These are phyloP conservation scores for Seiridium unicorne DNA, from an alignment of 2,329 filamentous ascomycete species.

Conservation along the genomic window DNA sequence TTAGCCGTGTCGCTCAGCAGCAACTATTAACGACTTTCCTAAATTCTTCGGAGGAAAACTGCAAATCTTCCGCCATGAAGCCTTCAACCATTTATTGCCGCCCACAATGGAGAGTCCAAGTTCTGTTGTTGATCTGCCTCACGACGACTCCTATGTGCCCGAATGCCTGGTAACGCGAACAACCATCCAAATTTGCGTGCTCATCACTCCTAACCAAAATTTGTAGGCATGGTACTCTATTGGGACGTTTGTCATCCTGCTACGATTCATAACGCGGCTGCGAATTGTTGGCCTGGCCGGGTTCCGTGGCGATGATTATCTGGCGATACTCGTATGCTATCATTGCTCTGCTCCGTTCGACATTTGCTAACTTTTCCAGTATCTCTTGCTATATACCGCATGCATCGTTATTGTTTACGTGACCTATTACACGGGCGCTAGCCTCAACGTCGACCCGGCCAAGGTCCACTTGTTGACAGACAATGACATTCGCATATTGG, in stretches of 20 bases:
- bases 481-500: constrained; percentile 16
- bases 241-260: constrained; percentile 14
- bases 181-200: background rate
- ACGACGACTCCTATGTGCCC: constrained; percentile 14
- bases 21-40: no score
- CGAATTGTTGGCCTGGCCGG: constrained; percentile 16
- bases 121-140: background rate
- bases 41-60: no score
- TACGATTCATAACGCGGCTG: constrained; percentile 14
- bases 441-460: constrained; percentile 18
- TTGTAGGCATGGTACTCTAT: constrained; percentile 14
- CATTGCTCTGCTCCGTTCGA: background rate
- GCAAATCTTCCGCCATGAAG: background rate
- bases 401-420: constrained; percentile 20
- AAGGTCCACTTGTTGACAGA: constrained; percentile 13
- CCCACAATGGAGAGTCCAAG: background rate
- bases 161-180: constrained; percentile 15
- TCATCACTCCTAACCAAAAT: background rate
- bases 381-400: constrained; percentile 18
- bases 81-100: background rate
- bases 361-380: constrained; percentile 11
- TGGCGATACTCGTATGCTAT: constrained; percentile 13
- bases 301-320: constrained; percentile 18
- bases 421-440: constrained; percentile 21
- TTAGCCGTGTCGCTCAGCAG: no score